phyloP scores from a whole-genome alignment of 441 rosid species.

The Capsella rubella region DNA sequence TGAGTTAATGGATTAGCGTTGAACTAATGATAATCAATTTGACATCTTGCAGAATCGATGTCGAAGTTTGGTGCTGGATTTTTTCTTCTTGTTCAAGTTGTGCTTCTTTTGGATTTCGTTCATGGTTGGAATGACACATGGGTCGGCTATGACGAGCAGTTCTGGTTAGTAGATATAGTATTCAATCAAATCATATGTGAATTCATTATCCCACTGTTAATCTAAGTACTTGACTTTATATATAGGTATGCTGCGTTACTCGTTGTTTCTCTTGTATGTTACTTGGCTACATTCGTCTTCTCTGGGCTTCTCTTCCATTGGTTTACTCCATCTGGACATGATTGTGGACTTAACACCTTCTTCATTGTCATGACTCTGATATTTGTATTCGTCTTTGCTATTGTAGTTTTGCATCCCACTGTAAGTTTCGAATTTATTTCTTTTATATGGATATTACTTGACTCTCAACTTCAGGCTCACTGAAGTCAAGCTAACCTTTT shows the following conservation, averaged over 20 bases:
- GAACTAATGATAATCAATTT: constrained; percentile 1
- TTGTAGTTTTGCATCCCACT: constrained; percentile 85
- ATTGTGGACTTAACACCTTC: constrained; percentile 92
- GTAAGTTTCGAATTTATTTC: constrained; percentile 57
- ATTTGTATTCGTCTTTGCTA: constrained; percentile 65
- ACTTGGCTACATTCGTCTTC: constrained; percentile 78
- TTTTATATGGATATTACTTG: background rate
- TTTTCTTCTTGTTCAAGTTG: constrained; percentile 96
- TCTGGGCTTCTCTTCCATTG: constrained; percentile 95
- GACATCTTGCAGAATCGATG: constrained; percentile 61
- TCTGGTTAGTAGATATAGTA: constrained; percentile 69
- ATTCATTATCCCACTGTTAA: constrained; percentile 2
- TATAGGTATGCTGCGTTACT: constrained; percentile 81
- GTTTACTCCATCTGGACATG: constrained; percentile 95
- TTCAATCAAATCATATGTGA: background rate
- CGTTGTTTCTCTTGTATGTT: constrained; percentile 82
- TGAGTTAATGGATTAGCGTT: background rate
- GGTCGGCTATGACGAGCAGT: constrained; percentile 93
- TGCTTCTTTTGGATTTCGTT: constrained; percentile 94
- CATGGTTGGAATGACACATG: constrained; percentile 98
- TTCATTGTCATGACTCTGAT: constrained; percentile 76
- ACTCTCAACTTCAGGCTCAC: constrained; percentile 12
- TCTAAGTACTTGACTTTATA: constrained; percentile 19
- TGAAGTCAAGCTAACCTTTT: constrained; percentile 9
- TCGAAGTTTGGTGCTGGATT: constrained; percentile 98